These are phyloP conservation scores for Nothophytophthora sp. DNA, from an alignment of 352 stramenopile species.

Conservation along the genomic window DNA sequence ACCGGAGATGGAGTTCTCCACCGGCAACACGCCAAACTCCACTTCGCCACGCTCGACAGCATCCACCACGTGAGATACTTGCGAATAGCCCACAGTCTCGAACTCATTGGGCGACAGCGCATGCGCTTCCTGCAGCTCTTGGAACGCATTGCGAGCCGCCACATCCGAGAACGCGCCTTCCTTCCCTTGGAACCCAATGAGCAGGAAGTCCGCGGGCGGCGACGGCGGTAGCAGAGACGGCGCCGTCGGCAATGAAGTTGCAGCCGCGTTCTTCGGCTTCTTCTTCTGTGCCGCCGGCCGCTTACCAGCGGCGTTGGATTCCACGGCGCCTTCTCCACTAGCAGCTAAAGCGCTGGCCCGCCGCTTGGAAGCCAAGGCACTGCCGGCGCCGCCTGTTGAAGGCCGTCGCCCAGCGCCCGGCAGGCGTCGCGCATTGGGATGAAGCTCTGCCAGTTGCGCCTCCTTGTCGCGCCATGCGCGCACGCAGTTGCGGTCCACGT, in stretches of 20 bases:
- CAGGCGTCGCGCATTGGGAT: conserved; percentile 56
- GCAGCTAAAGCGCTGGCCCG: background rate
- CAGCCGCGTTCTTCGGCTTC: background rate
- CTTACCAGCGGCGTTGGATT: too few relatives aligned
- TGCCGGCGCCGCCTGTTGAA: conserved; percentile 3
- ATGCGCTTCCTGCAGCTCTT: conserved; percentile 50
- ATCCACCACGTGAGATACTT: conserved; percentile 56
- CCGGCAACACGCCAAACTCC: conserved; percentile 59
- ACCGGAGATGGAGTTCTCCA: conserved; percentile 76
- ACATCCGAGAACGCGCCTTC: conserved; percentile 76
- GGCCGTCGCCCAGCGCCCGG: conserved; percentile 51
- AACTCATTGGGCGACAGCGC: conserved; percentile 49
- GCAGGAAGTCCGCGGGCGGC: conserved; percentile 33
- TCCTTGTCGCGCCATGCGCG: conserved; percentile 70
- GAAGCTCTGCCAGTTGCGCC: conserved; percentile 50
- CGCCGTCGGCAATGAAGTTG: background rate
- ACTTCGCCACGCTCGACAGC: conserved; percentile 60
- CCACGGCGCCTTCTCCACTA: too few relatives aligned
- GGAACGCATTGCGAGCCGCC: conserved; percentile 51
- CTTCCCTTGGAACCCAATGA: conserved; percentile 74
- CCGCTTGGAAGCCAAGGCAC: background rate
- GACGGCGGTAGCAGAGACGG: background rate
- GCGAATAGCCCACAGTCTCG: conserved; percentile 61
- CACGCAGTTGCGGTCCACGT: conserved; percentile 76
- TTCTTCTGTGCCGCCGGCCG: too few relatives aligned